Evolutionary conservation across 768 basidiomycete genomes (phyloP), one percentile per base, ranked within the genome.

Genomic region (Amanita pseudoporphyria): DNA sequence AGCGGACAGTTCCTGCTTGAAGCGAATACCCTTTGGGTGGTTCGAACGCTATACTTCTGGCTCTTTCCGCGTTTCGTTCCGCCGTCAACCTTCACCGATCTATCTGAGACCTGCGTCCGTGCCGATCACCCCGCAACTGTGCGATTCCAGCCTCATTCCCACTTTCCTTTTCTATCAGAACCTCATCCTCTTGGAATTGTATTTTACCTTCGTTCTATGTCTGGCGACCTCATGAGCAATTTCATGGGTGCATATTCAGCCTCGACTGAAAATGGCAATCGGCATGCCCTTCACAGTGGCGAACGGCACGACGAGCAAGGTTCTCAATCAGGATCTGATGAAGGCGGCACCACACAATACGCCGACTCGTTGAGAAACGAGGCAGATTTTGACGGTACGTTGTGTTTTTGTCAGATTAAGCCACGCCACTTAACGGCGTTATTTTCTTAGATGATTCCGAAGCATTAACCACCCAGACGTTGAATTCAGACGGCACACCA

Each of bases 401-500:
- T 37, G 35, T n/a, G 0, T 21, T 18, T 6, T n/a, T 13, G 21
- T 21, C 12, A 9, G 6, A 35, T 0, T 38, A 19, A 7, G 3
- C 40, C 13, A 3, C 14, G 5, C 16, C 16, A 18, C 21, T 21
- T 30, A 35, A 39, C 31, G 16, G 9, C 36, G 18, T 35, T 33
- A 6, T 9, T 1, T 38, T 18, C 22, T 16, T 55, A 64, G 65
- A 63, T 28, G 68, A 70, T 49, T 59, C 67, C 49, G 65, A 66
- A 47, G 67, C 81, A 2, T 65, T 89, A 61, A 90, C 81, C 16
- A 78, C 78, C 3, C 88, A 91, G 64, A 81, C 85, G 12, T 74
- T 91, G 51, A 92, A 92, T 62, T 73, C 85, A 1, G 88, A 92
- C 57, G 88, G 88, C 22, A 90, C 87, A 41, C 88, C 88, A 21